Evolutionary conservation across 495 filamentous ascomycete species (phyloP).

Genomic region (Penicillium cosmopolitanum): DNA sequence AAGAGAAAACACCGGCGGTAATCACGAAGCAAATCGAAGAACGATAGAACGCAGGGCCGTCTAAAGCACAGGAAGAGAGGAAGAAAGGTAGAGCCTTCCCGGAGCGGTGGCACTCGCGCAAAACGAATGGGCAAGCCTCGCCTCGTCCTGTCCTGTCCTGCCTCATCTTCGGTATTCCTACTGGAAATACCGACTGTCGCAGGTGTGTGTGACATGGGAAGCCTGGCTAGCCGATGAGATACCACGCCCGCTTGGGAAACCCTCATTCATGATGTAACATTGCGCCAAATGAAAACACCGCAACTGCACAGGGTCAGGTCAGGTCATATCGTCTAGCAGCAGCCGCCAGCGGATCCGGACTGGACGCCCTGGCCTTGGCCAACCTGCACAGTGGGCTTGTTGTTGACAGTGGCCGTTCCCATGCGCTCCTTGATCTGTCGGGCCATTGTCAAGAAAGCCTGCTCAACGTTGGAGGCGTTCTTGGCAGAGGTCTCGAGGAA

Average conservation of each 20-base stretch:
- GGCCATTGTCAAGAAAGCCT: constrained; percentile 99
- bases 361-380: constrained; percentile 92
- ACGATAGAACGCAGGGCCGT: constrained; percentile 39
- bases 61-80: constrained; percentile 42
- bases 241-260: constrained; percentile 23
- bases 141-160: constrained; percentile 14
- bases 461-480: constrained; percentile 98
- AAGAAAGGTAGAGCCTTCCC: constrained; percentile 25
- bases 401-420: constrained; percentile 96
- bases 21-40: constrained; percentile 34
- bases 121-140: constrained; percentile 23
- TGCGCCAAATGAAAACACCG: constrained; percentile 39
- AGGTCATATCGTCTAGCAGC: constrained; percentile 71
- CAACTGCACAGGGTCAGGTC: constrained; percentile 19
- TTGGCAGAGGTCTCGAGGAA: constrained; percentile 99
- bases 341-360: constrained; percentile 85
- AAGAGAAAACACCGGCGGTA: constrained; percentile 32
- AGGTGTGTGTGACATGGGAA: constrained; percentile 14
- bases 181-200: constrained; percentile 23
- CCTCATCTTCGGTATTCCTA: constrained; percentile 11
- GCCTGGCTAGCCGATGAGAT: constrained; percentile 23
- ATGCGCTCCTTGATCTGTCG: constrained; percentile 99
- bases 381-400: constrained; percentile 97
- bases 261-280: constrained; percentile 36
- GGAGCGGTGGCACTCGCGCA: constrained; percentile 18